Evolutionary conservation across 345 rosid genomes (phyloP), one percentile per base, ranked within the genome.

Genomic region (Noccaea bulbosa): DNA sequence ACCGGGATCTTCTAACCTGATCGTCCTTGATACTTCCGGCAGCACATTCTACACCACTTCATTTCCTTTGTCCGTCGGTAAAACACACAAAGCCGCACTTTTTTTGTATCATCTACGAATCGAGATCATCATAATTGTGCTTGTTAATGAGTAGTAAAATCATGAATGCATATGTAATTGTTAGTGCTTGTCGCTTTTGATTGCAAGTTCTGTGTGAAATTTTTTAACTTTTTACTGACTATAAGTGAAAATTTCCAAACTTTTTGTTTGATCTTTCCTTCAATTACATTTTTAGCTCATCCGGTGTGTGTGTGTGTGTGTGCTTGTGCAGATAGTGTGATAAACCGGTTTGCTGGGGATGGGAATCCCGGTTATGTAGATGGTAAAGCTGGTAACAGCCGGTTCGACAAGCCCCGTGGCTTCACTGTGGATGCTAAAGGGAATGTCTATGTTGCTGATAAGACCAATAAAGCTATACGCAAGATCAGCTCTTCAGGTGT

Each of bases 391-490:
- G 77, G 62, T 62, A 65, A 70, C 12, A 87, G 91, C 67, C 81
- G 51, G 70, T 89, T 87, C 65, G 71, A 53, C 4, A 75, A 78
- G 2, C 87, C 96, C 2, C 81, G 49, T 66, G 80, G 82, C 67
- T 81, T 89, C 40, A 72, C 92, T 1, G 61, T 84, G 40, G 90
- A 89, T 81, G 59, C 71, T 30, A 82, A 76, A 77, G 96, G 93
- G 27, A 87, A 89, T 70, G 62, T 87, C 5, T 89, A 89, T 69
- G 88, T 89, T 54, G 88, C 91, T 68, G 96, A 89, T 76, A 75
- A 37, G 74, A 59, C 7, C 47, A 87, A 89, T 58, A 56, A 74
- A 33, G 85, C 60, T 32, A 87, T 89, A 27, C 84, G 89, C 71
- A 87, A 87, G 80, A 87, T 89, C 60, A 80, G 78, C 27, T 57